Percentiles rank a stretch among this genome's conserved stretches.
These are phyloP conservation scores for Vararia minispora DNA, from an alignment of 768 basidiomycete species.

Conservation along the genomic window DNA sequence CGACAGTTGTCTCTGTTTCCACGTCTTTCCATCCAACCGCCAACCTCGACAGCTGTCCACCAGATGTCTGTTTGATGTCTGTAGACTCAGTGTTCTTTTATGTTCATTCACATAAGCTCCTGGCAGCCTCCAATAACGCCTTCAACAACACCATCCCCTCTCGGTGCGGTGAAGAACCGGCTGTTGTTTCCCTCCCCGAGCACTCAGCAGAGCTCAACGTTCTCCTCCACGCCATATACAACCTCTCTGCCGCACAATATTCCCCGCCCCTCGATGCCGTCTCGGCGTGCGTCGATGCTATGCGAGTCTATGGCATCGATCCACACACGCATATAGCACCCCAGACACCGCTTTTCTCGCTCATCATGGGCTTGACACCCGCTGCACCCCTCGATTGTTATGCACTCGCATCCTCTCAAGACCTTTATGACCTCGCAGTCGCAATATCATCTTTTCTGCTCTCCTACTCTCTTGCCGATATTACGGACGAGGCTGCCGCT, in stretches of 20 bases:
- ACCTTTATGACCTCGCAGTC: conserved; percentile 65
- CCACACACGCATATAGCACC: conserved; percentile 36
- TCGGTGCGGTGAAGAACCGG: no score
- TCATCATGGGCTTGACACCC: conserved; percentile 59
- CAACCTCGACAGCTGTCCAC: conserved; percentile 37
- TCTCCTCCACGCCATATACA: conserved; percentile 61
- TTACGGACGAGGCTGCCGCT: conserved; percentile 61
- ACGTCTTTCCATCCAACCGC: conserved; percentile 75
- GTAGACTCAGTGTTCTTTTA: conserved; percentile 81
- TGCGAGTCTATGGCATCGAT: conserved; percentile 50
- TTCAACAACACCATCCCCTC: conserved; percentile 53
- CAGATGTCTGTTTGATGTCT: conserved; percentile 58
- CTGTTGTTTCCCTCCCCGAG: conserved; percentile 51
- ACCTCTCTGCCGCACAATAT: conserved; percentile 65
- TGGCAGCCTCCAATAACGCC: conserved; percentile 48
- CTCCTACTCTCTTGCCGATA: conserved; percentile 50
- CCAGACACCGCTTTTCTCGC: conserved; percentile 42
- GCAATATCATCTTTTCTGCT: conserved; percentile 66
- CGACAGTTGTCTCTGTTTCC: conserved; percentile 63
- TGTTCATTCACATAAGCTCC: conserved; percentile 50
- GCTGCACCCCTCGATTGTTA: conserved; percentile 62
- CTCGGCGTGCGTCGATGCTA: conserved; percentile 39
- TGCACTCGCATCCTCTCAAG: conserved; percentile 53
- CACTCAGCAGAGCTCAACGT: conserved; percentile 56
- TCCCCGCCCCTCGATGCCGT: conserved; percentile 55